Evolutionary conservation across 164 flowering plant genomes (phyloP), one percentile per base, ranked within the genome.

Genomic region (Chimonanthus salicifolius): DNA sequence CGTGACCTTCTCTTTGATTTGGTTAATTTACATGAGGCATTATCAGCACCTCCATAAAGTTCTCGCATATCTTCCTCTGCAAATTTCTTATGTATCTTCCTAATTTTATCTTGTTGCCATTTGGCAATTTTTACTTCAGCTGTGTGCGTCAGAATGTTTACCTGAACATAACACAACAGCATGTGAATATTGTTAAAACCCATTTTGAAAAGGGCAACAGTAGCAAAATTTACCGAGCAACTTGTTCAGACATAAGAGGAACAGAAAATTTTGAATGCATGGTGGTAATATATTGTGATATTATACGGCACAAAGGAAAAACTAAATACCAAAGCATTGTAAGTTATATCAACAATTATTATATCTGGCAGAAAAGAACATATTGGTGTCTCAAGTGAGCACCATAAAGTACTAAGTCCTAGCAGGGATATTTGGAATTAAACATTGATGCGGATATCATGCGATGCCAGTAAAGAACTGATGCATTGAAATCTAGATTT

Each of bases 111-210:
- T 11, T 54, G 64, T 77, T 89, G 87, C 82, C 81, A 74, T 18
- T 75, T 45, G 33, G 81, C 60, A 60, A 87, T 67, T 67, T 85
- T 83, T 71, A 85, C 91, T 75, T 85, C 79, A 11, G 81, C 62
- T 51, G 88, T 81, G 78, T 92, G 97, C 3, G 87, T 85, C 80
- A 92, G 81, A 49, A 92, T 68, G 49, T 62, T 72, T 7, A 72
- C 74, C 74, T 72, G 47, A 21, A 48, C 18, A 18, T 2, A 45
- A 15, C 64, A 58, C 20, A n/a, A 18, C 11, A 68, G 70, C n/a
- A 20, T 18, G 10, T n/a, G 20, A 68, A 48, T 18, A 67, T 45
- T 67, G 49, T 18, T 16, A n/a, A 48, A 8, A 47, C 48, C 70
- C 18, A 44, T 48, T 20, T 11, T 68, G 9, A 65, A 65, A 65